Base-by-base conservation (phyloP, 2,329 filamentous ascomycete species). In the Colletotrichum spaethianum region DNA sequence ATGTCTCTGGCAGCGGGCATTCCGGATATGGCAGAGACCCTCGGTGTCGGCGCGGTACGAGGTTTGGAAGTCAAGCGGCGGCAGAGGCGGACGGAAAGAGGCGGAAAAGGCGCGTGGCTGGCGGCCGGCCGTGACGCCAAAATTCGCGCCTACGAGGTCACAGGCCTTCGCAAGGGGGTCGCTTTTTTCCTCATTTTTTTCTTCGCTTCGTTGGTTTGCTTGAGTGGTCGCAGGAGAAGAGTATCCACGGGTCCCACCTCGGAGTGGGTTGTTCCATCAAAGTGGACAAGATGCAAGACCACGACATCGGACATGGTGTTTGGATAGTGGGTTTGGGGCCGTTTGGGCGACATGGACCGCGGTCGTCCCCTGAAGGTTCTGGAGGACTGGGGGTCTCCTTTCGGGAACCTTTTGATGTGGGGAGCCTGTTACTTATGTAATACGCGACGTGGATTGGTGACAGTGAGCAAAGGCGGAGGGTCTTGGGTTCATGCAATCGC, bases 31-130 rank as follows among this genome's bases (percentile, higher is more conserved):
- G 44, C 56, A 46, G n/a, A 69, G 42, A 50, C 65, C 50, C 33
- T 42, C 57, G 28, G 44, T 40, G n/a, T 68, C 52, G 57, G 59
- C 7, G n/a, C 64, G 52, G 36, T 20, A 62, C 38, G 26, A 48
- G 26, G 63, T 8, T 55, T n/a, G 11, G 20, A 7, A 38, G 31
- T 36, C 50, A 40, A 44, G 40, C 11, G 28, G 33, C 61, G 61
- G 53, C 23, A 52, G 38, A 44, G 67, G 59, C 65, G 59, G 69
- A 33, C 64, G 52, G 56, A 28, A 46, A 33, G 63, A 46, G 33
- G 16, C 33, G 63, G 16, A 59, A 48, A 64, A 70, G 62, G 59
- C 52, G 70, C 70, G 53, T 72, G 70, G 70, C 65, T 72, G 70
- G 70, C 63, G 11, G 31, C 18, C 63, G 11, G 31, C 53, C 55